Base-by-base conservation (phyloP, 2,329 filamentous ascomycete genomes). In the Epichloe gansuensis region DNA sequence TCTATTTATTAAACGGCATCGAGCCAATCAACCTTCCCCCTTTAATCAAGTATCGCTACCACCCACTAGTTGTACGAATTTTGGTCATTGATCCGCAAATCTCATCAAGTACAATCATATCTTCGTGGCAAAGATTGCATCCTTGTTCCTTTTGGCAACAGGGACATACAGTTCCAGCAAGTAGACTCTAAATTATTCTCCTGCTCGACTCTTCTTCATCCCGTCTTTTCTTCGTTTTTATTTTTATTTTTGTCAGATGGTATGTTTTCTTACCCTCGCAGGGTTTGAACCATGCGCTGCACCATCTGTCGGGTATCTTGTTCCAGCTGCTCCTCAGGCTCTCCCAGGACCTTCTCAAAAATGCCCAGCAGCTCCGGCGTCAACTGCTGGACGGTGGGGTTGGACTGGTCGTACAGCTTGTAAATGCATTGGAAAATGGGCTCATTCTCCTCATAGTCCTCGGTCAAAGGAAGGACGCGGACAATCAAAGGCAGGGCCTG, bases 371-470 rank as follows among this genome's bases (percentile, higher is more conserved):
- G 74, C 63, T 81, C 76, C 39, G 81, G 76, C 4, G 87, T 89
- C 46, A 89, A 75, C 60, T 79, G 74, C 67, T 83, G 80, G 46
- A 90, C 77, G 2, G 81, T 85, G 12, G 77, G 71, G 68, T 91
- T 84, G 57, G 81, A 77, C 56, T 77, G 73, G 60, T 85, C 78
- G 67, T 89, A 96, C 57, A 97, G 78, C 68, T 86, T 83, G 68
- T 87, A 84, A 62, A 98, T 84, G 80, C 90, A 94, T 67, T 85
- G 80, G 72, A 85, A 98, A 54, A 97, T 83, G 8, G 93, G 89
- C 62, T 88, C 87, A 71, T 98, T 97, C 79, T 97, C 93, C 70
- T 96, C 89, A 61, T 81, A 97, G 68, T 97, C 93, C 65, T 95
- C 90, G 68, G 87, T 87, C 56, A 97, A 76, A 9, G 93, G 93